Evolutionary conservation across 805 yeast species (phyloP).

Genomic region (Wickerhamiella dianesei): DNA sequence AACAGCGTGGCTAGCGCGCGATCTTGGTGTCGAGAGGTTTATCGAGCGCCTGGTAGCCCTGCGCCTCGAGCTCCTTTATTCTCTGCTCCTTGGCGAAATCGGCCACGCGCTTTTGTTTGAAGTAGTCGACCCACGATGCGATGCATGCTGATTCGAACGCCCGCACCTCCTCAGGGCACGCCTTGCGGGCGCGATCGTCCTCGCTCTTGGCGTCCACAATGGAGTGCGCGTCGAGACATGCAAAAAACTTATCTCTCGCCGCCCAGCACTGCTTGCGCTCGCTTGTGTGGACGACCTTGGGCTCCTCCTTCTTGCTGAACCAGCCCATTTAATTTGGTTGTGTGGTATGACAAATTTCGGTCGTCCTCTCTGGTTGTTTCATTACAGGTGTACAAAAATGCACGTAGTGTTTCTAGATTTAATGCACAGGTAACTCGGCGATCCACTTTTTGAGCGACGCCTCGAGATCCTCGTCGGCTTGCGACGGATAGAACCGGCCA

Average conservation of each 20-base stretch:
- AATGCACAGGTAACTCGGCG: conserved; percentile 14
- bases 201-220: conserved; percentile 50
- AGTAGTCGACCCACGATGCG: conserved; percentile 76
- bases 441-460: conserved; percentile 28
- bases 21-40: conserved; percentile 12
- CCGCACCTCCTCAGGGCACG: conserved; percentile 46
- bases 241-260: conserved; percentile 63
- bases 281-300: conserved; percentile 25
- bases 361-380: no score
- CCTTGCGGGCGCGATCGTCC: conserved; percentile 33
- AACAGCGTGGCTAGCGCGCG: background rate
- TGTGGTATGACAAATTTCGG: conserved; percentile 15
- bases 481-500: conserved; percentile 25
- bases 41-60: conserved; percentile 31
- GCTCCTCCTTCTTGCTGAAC: conserved; percentile 31
- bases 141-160: conserved; percentile 66
- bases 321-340: conserved; percentile 47
- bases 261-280: conserved; percentile 81
- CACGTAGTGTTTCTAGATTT: no score
- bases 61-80: conserved; percentile 54
- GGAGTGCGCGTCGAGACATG: conserved; percentile 54
- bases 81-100: conserved; percentile 59
- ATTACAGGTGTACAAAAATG: no score
- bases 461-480: conserved; percentile 19
- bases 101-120: conserved; percentile 76